phyloP scores from a whole-genome alignment of 2,329 filamentous ascomycete genomes.

The Dichotomopilus funicola region DNA sequence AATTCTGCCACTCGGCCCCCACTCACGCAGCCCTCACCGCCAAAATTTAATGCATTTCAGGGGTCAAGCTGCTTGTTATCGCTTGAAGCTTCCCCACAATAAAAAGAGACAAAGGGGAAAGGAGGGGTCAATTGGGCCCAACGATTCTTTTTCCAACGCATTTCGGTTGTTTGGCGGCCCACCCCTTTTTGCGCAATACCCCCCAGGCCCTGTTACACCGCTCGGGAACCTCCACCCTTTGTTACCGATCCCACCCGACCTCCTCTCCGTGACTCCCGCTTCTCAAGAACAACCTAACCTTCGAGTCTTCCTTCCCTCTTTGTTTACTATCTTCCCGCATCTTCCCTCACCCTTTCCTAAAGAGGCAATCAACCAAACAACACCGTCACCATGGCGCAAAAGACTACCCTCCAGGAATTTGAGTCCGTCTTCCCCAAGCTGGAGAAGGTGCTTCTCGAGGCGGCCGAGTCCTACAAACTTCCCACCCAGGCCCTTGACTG shows the following conservation, averaged over 20 bases:
- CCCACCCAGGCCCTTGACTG: conserved; percentile 75
- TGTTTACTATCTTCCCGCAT: neutral
- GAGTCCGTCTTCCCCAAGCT: conserved; percentile 85
- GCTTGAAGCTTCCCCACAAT: conserved; percentile 5
- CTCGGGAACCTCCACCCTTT: too few species aligned
- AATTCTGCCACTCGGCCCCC: conserved; percentile 5
- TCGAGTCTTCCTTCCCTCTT: neutral
- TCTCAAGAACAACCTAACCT: neutral
- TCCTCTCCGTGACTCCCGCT: neutral
- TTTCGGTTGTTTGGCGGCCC: neutral
- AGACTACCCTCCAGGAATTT: conserved; percentile 76
- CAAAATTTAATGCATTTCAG: neutral
- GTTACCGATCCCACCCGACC: neutral
- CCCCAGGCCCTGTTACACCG: too few species aligned
- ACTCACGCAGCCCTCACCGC: neutral
- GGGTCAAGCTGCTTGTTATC: conserved; percentile 4
- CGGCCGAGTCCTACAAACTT: conserved; percentile 75
- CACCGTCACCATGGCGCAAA: conserved; percentile 51
- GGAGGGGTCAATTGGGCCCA: conserved; percentile 11
- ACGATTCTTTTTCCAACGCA: neutral
- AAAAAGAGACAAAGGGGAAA: neutral
- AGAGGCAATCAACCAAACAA: neutral
- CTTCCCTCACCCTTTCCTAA: neutral
- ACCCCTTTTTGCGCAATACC: neutral
- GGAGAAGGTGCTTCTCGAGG: conserved; percentile 70